Evolutionary conservation across 768 basidiomycete species (phyloP).

Genomic region (Amanita rimosa): DNA sequence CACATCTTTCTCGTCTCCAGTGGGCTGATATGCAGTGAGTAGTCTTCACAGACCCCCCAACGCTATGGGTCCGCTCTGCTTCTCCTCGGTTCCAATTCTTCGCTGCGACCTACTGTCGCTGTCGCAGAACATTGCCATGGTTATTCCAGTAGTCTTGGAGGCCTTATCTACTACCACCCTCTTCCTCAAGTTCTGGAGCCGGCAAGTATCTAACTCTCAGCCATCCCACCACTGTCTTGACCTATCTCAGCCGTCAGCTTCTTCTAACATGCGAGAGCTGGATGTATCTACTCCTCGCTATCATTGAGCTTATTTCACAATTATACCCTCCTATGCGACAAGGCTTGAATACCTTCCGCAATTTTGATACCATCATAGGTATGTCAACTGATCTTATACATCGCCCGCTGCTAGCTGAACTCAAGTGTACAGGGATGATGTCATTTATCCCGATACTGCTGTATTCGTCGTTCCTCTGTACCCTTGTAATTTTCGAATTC

Average conservation of each 20-base stretch:
- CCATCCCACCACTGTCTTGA: not conserved
- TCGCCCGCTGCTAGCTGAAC: not conserved
- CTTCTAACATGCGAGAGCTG: conserved; percentile 54
- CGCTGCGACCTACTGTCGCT: conserved; percentile 49
- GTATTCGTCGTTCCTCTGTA: conserved; percentile 33
- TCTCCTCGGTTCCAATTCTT: conserved; percentile 60
- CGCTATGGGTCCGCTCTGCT: conserved; percentile 46
- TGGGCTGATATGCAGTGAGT: not conserved
- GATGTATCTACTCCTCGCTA: conserved; percentile 43
- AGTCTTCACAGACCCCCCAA: conserved; percentile 2
- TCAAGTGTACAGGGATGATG: conserved; percentile 27
- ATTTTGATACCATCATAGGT: conserved; percentile 55
- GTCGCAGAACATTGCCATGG: conserved; percentile 34
- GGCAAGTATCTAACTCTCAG: conserved; percentile 25
- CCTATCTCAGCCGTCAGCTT: conserved; percentile 35
- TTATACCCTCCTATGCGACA: conserved; percentile 38
- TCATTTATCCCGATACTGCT: conserved; percentile 59
- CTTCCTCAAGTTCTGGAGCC: conserved; percentile 30
- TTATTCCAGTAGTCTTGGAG: conserved; percentile 58
- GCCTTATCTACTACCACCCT: conserved; percentile 45
- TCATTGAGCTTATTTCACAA: conserved; percentile 53
- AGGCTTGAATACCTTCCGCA: conserved; percentile 33
- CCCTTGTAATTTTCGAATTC: conserved; percentile 40
- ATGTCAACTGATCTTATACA: conserved; percentile 13
- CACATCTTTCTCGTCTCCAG: not conserved